Base-by-base conservation (phyloP, 129 eudicot species). In the Centaurea solstitialis region DNA sequence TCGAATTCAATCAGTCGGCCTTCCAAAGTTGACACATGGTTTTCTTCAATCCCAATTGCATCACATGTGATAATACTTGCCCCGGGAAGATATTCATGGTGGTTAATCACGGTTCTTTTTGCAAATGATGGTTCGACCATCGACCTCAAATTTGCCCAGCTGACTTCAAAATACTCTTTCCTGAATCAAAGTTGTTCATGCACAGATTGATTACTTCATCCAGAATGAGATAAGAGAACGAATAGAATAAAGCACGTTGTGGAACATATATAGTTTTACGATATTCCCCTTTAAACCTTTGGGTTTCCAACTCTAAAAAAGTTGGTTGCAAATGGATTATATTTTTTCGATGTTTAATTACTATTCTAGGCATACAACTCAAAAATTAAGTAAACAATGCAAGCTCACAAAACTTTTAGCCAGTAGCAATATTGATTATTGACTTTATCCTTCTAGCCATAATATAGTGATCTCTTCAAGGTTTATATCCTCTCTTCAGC, bases 81-180 rank as follows among this genome's bases (percentile, higher is more conserved):
- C 33, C 86, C 79, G 1, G 86, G 89, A 76, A 90, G 90, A 77
- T 90, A 92, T 67, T 92, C 95, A 59, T 79, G 70, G 83, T 92
- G 94, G 74, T 87, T 82, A 39, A 92, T 83, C 30, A 92, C 72
- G 7, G 89, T 68, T 85, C 90, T 90, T 73, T 88, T 77, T 17
- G 91, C 95, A 87, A 92, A 90, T 47, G 95, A 59, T 66, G 94
- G 97, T 74, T 92, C 91, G 6, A 90, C 93, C 88, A 82, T 90
- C 71, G 90, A 79, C 80, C 97, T 88, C 88, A 92, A 79, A 68
- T 71, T 74, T 59, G 93, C 91, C 97, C 97, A 90, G 10, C 93
- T 69, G 40, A 92, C 75, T 87, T 90, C 94, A 28, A 90, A 83
- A 72, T 90, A 92, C 69, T 92, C 90, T 83, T 92, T 92, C 91